A percentile compares a stretch with the other conserved stretches of the same genome.
These are phyloP conservation scores for Tetracentron sinense DNA, from an alignment of 164 flowering plant species.

Conservation along the genomic window DNA sequence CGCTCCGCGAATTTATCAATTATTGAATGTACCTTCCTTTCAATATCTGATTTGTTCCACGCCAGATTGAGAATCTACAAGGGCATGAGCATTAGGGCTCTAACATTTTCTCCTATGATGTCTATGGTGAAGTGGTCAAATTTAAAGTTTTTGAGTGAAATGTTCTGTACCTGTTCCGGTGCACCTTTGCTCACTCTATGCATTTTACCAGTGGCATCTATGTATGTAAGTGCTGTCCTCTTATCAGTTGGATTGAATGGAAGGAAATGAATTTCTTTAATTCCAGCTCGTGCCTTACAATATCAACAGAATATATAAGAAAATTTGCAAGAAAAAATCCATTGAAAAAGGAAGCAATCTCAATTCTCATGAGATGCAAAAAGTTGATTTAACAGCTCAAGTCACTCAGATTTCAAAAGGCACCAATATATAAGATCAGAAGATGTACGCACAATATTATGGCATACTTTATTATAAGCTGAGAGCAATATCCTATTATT, in stretches of 20 bases:
- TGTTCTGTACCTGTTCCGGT: conserved; percentile 30
- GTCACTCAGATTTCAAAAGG: too few species aligned
- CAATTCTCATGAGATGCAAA: too few species aligned
- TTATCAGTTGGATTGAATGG: conserved; percentile 71
- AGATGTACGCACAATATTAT: too few species aligned
- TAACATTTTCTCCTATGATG: neutral
- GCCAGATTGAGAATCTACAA: conserved; percentile 52
- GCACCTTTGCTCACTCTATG: conserved; percentile 44
- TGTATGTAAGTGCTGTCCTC: conserved; percentile 58
- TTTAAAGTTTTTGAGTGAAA: neutral
- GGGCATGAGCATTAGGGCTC: conserved; percentile 1
- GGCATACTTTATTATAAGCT: too few species aligned
- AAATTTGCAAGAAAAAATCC: neutral
- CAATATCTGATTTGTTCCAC: conserved; percentile 43
- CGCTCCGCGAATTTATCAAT: conserved; percentile 70
- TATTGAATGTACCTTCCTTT: conserved; percentile 39
- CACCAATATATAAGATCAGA: too few species aligned
- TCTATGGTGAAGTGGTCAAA: neutral
- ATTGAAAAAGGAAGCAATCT: neutral
- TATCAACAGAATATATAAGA: neutral
- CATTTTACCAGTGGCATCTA: conserved; percentile 32
- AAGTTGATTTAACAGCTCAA: too few species aligned
- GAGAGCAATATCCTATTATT: too few species aligned
- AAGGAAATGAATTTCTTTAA: conserved; percentile 62
- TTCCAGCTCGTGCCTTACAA: conserved; percentile 56